These are phyloP conservation scores for Cyphellophora europaea DNA, from an alignment of 2,329 filamentous ascomycete genomes.

Conservation along the genomic window DNA sequence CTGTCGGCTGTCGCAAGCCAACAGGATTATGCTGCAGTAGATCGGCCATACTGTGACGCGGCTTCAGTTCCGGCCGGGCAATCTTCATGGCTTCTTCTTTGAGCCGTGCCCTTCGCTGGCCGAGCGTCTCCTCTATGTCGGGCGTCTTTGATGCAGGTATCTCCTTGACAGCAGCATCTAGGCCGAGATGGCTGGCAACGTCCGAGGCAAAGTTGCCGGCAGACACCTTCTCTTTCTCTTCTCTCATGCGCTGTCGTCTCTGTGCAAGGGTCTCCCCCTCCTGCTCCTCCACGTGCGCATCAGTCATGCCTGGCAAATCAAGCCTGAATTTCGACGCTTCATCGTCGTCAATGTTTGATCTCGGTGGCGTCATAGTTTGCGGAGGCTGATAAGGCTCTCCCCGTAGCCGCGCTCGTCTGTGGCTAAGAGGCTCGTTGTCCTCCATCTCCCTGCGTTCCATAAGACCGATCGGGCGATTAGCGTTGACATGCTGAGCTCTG, in stretches of 20 bases:
- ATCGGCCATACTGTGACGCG: constrained; percentile 37
- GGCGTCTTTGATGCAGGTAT: constrained; percentile 15
- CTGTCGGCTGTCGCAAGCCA: constrained; percentile 14
- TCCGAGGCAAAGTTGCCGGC: constrained; percentile 33
- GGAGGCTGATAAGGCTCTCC: constrained; percentile 40
- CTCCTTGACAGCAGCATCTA: constrained; percentile 15
- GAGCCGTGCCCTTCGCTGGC: constrained; percentile 34
- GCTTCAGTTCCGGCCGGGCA: constrained; percentile 20
- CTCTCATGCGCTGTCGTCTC: constrained; percentile 31
- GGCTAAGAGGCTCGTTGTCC: constrained; percentile 82
- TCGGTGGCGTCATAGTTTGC: constrained; percentile 10
- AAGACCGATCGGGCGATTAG: constrained; percentile 32
- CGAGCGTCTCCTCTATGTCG: constrained; percentile 36
- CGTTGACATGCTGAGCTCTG: constrained; percentile 21
- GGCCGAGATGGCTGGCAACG: constrained; percentile 31
- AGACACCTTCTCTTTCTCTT: constrained; percentile 22
- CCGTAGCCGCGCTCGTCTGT: constrained; percentile 63
- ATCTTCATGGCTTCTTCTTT: constrained; percentile 27
- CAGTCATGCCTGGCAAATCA: constrained; percentile 18
- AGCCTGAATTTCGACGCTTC: constrained; percentile 22
- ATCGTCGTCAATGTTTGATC: constrained; percentile 21
- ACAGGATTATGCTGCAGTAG: constrained; percentile 46
- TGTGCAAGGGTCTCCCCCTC: constrained; percentile 38
- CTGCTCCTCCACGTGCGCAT: constrained; percentile 19
- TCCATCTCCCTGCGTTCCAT: constrained; percentile 69